Evolutionary conservation across 164 flowering plant species (phyloP), one percentile per base, ranked within the genome.

Genomic region (Platanus orientalis): DNA sequence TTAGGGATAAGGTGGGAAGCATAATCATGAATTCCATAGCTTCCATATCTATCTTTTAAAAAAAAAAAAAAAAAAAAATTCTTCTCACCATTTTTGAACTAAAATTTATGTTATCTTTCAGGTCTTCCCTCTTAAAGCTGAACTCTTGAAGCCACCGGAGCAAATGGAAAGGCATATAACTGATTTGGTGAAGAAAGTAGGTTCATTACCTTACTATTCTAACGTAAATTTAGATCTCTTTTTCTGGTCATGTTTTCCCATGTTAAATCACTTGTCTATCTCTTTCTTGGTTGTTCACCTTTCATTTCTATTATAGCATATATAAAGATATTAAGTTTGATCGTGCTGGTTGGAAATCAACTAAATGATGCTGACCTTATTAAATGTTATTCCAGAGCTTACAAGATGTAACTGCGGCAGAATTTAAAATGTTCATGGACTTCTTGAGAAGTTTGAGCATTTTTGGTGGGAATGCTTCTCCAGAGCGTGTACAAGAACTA

Each of bases 121-220:
- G 99, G 96, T 94, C 54, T 94, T 94, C 71, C 96, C 99, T 58
- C 74, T 87, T 24, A 89, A 86, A 76, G 71, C 82, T 57, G 99
- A 94, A 66, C 88, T 94, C 60, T 70, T 94, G 70, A 91, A 79
- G 80, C 99, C 97, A 57, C 83, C 76, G 39, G 97, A 88, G 57
- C 81, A 86, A 76, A 91, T 94, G 97, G 99, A 94, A 78, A 83
- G 96, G 57, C 96, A 89, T 73, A 80, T 89, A 59, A 89, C 99
- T 51, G 96, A 94, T 72, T 72, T 94, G 68, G 87, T 94, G 54
- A 94, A 94, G 71, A 89, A 84, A 67, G 97, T 91, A 74, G 39
- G 60, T 68, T 54, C 4, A 16, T 57, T 16, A 19, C 45, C 58
- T 40, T 48, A n/a, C 11, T 45, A n/a, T 29, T 48, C 10, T 13